Percentiles rank a stretch among this genome's conserved stretches.
Conservation (phyloP, 2,329 filamentous ascomycete species). For the Sporothrix sp. region DNA sequence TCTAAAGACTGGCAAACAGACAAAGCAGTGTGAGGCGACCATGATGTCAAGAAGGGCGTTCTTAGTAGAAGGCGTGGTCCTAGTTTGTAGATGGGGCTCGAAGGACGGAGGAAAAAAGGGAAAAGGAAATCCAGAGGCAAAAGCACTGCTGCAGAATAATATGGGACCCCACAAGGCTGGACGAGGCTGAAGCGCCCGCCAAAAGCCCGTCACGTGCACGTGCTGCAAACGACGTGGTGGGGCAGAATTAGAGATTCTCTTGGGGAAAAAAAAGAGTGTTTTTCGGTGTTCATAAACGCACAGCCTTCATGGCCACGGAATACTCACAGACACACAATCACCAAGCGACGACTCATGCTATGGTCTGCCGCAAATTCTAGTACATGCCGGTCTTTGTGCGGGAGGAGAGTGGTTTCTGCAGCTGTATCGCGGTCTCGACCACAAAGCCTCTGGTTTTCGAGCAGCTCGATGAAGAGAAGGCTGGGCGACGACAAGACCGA, state of each 20-base stretch:
- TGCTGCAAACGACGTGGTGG: neutral
- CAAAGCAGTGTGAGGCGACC: too few relatives aligned
- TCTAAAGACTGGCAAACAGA: too few relatives aligned
- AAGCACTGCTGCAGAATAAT: neutral
- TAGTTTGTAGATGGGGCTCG: too few relatives aligned
- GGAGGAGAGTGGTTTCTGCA: neutral
- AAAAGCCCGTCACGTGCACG: constrained; percentile 2
- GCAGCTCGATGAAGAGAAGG: constrained; percentile 18
- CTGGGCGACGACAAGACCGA: constrained; percentile 2
- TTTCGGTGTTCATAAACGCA: too few relatives aligned
- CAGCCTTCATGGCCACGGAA: too few relatives aligned
- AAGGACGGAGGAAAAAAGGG: too few relatives aligned
- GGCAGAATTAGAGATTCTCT: neutral
- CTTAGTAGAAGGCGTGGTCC: too few relatives aligned
- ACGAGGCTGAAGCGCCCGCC: constrained; percentile 4
- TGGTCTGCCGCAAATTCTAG: neutral
- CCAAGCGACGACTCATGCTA: constrained; percentile 10
- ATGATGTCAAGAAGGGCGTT: too few relatives aligned
- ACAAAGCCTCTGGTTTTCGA: neutral
- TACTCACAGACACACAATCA: neutral
- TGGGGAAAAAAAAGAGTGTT: neutral
- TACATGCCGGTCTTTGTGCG: neutral
- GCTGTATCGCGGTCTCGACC: neutral
- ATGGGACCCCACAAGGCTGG: constrained; percentile 2
- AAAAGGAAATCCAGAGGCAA: neutral